Conservation (phyloP, 2,329 filamentous ascomycete genomes). For the Trichoderma cornu-damae region DNA sequence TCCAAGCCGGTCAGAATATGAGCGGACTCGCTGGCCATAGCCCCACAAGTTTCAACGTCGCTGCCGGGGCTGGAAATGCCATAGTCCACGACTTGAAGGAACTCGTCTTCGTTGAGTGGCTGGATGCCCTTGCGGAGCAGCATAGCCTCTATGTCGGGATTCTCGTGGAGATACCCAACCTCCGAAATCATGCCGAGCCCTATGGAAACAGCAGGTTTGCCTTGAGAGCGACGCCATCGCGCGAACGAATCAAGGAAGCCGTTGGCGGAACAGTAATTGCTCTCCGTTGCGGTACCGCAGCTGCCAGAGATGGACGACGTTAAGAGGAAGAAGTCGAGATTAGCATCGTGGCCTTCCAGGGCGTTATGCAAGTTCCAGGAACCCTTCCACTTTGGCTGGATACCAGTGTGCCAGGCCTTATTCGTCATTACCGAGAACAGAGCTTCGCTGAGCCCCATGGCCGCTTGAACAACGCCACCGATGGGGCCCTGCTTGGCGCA, state of each 20-base stretch:
- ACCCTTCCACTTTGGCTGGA: constrained; percentile 31
- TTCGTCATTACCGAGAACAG: constrained; percentile 34
- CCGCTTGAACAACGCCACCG: constrained; percentile 37
- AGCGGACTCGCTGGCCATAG: neutral
- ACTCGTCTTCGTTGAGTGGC: constrained; percentile 30
- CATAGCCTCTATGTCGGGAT: constrained; percentile 33
- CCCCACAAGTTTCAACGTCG: neutral
- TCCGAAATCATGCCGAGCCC: constrained; percentile 33
- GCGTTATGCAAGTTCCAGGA: constrained; percentile 33
- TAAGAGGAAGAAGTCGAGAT: constrained; percentile 36
- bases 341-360: neutral
- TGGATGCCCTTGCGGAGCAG: constrained; percentile 35
- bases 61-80: constrained; percentile 19
- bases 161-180: constrained; percentile 35
- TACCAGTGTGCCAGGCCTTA: constrained; percentile 27
- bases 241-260: constrained; percentile 38
- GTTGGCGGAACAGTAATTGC: constrained; percentile 41
- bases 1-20: constrained; percentile 29
- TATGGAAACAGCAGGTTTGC: constrained; percentile 28
- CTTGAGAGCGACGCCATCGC: constrained; percentile 25
- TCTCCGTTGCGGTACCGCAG: constrained; percentile 32
- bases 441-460: constrained; percentile 37
- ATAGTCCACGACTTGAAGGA: constrained; percentile 29
- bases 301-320: constrained; percentile 32
- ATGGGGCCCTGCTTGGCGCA: constrained; percentile 28